Evolutionary conservation across 2,329 filamentous ascomycete species (phyloP), one percentile per base, ranked within the genome.

Genomic region (Stagonosporopsis rhizophila): DNA sequence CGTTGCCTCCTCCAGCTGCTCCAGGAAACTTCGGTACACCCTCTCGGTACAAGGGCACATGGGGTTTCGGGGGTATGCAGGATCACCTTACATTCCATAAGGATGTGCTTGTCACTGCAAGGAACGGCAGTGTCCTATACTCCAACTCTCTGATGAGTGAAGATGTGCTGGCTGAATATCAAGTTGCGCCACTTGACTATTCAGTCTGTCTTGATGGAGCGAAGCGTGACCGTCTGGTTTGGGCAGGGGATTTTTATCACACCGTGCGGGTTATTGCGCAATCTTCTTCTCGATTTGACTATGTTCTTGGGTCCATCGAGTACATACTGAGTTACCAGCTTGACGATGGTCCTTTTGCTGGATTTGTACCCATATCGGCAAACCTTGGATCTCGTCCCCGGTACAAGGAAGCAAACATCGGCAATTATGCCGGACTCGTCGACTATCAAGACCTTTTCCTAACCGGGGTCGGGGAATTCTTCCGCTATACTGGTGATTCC

Each of bases 211-310:
- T 79, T 1, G 78, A 80, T 53, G 77, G 78, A 2, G 71, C 74
- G 0, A 80, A 80, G 56, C 66, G 78, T 6, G 78, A 81, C 55
- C 68, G 78, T 0, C 65, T 78, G 1, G 68, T 79, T 5, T 80
- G 78, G 78, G 68, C 73, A 3, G 78, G 78, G 5, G 78, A 80
- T 53, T 79, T 79, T 49, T 75, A 75, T 37, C 77, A 80, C 58
- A 79, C 79, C 0, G 64, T 72, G 1, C 68, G 73, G 11, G 71
- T 79, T 17, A 63, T 80, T 11, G 68, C 64, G 0, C 65, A 68
- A 1, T 75, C 71, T 7, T 80, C 78, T 1, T 63, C 67, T 11
- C 69, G 74, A 4, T 68, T 57, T n/a, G 77, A 79, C 22, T 66
- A 74, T 17, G 57, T 76, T 2, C 45, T 69, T 0, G 76, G 76